Evolutionary conservation across 1,284 basidiomycete species (phyloP), one percentile per base, ranked within the genome.

Genomic region (Trichosporon sp.): DNA sequence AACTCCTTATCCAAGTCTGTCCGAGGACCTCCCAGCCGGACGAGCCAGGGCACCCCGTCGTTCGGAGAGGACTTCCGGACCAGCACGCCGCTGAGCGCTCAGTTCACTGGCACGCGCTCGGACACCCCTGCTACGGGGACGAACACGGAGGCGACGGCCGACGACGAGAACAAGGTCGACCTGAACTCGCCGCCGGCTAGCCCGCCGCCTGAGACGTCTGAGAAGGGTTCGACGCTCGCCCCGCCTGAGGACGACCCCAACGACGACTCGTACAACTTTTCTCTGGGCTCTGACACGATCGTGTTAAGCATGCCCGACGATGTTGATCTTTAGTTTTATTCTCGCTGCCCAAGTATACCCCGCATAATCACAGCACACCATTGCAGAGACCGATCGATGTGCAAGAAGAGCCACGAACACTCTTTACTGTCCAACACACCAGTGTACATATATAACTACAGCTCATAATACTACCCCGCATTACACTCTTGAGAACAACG

Each of bases 291-390:
- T 4, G 56, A 60, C 56, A 60, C 56, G 29, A 60, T 60, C 18
- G 56, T 60, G 56, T 60, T 60, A 32, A 60, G 56, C 56, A 60
- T 60, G 56, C 56, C 56, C 56, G 56, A 60, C 56, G 56, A 60
- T 32, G 29, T 60, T 29, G 53, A 58, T 58, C 53, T 58, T 18
- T 58, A 29, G 15, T 58, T 18, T 47, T 18, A 47, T 47, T 34
- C 12, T 13, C 8, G 44, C n/a, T n/a, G 5, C n/a, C 13, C 12
- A 13, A 27, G 9, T 31, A 60, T 60, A 60, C 56, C 56, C 56
- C 56, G 56, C 56, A 60, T 60, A 31, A 29, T 58, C 25, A 60
- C 27, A 58, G 21, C 51, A 18, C 27, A 11, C 56, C 27, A 60
- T n/a, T 29, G 27, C 21, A 60, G 15, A 13, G 27, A 25, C 51